Evolutionary conservation across 73 alveolate species (phyloP).

Genomic region (Paramecium sonneborni): DNA sequence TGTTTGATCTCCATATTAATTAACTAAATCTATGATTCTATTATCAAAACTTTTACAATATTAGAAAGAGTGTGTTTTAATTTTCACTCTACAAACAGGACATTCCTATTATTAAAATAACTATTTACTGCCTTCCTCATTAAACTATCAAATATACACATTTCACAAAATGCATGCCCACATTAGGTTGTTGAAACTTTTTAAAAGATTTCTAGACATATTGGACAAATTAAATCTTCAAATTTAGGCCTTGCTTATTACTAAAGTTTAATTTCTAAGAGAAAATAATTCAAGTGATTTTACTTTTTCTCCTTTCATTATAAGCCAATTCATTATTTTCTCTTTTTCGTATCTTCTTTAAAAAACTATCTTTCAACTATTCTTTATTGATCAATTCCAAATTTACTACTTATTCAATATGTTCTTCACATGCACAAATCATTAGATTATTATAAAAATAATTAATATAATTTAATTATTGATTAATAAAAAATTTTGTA

Average conservation of each 20-base stretch:
- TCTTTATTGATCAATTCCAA: neutral
- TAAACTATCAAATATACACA: conserved; percentile 72
- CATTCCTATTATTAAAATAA: conserved; percentile 50
- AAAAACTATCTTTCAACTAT: neutral
- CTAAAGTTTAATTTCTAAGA: neutral
- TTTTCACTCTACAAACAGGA: conserved; percentile 69
- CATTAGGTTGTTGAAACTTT: conserved; percentile 71
- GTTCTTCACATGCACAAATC: conserved; percentile 29
- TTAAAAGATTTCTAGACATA: conserved; percentile 66
- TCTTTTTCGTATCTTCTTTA: neutral
- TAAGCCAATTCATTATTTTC: neutral
- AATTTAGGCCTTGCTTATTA: neutral
- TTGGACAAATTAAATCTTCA: conserved; percentile 67
- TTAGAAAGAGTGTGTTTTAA: conserved; percentile 22
- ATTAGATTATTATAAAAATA: neutral
- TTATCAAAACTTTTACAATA: conserved; percentile 67
- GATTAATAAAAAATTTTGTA: neutral
- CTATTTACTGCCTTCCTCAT: conserved; percentile 56
- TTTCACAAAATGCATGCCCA: conserved; percentile 83
- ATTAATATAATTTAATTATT: neutral
- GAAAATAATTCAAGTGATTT: neutral
- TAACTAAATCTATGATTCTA: conserved; percentile 38
- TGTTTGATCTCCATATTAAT: conserved; percentile 1
- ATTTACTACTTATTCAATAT: conserved; percentile 3
- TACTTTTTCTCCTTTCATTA: conserved; percentile 3